phyloP scores from a whole-genome alignment of 106 monocot genomes.

The Platanthera guangdongensis region DNA sequence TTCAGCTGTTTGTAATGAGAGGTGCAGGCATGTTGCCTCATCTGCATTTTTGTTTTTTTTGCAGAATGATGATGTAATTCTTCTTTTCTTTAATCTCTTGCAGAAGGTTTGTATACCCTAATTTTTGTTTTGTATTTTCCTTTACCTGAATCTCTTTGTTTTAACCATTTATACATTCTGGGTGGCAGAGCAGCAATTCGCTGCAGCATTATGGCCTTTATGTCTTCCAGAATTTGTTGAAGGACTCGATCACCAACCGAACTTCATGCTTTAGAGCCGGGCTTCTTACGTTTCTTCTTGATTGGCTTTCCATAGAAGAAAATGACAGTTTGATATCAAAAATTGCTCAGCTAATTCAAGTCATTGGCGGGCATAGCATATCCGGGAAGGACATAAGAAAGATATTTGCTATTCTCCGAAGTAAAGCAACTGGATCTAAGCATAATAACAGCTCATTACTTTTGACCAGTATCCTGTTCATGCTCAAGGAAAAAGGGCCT shows the following conservation, averaged over 20 bases:
- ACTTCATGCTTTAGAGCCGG: conserved; percentile 74
- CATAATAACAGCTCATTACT: conserved; percentile 63
- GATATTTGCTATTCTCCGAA: conserved; percentile 84
- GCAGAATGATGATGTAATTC: conserved; percentile 95
- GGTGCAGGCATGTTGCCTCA: background rate
- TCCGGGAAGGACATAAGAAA: conserved; percentile 92
- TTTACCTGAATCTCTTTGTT: background rate
- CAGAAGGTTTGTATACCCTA: conserved; percentile 55
- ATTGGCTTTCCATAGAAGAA: conserved; percentile 78
- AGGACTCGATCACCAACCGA: conserved; percentile 76
- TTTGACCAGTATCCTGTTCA: conserved; percentile 51
- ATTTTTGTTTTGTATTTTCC: background rate
- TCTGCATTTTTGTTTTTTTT: background rate
- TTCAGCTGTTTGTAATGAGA: background rate
- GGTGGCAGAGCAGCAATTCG: conserved; percentile 76
- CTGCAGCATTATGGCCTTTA: conserved; percentile 84
- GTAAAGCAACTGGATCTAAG: conserved; percentile 43
- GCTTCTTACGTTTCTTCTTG: conserved; percentile 82
- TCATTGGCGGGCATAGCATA: conserved; percentile 90
- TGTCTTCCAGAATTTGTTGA: conserved; percentile 56
- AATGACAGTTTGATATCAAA: conserved; percentile 40
- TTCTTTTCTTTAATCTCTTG: conserved; percentile 65
- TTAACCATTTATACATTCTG: conserved; percentile 20
- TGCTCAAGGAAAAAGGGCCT: conserved; percentile 96
- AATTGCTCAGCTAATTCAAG: conserved; percentile 73